Percentiles rank a stretch among this genome's conserved stretches.
These are phyloP conservation scores for Cyclotella sp. DNA, from an alignment of 108 stramenopile species.

Conservation along the genomic window DNA sequence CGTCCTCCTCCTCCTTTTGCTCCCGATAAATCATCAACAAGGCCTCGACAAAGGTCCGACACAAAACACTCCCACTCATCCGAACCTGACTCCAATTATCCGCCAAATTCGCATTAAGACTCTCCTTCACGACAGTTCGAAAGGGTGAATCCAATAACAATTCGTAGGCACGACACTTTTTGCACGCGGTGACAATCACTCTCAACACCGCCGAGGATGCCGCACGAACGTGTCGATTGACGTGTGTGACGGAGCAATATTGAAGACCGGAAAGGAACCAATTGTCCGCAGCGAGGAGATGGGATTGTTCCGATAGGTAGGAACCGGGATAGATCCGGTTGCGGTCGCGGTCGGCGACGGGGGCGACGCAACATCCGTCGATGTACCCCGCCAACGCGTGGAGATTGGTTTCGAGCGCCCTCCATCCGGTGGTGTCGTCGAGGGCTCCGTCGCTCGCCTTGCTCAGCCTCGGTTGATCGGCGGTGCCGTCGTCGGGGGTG, in stretches of 20 bases:
- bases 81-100: conserved; percentile 99
- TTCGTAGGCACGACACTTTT: conserved; percentile 1
- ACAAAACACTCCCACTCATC: conserved; percentile 92
- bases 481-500: not conserved
- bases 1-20: conserved; percentile 20
- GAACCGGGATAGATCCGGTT: conserved; percentile 1
- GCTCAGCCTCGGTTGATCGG: not conserved
- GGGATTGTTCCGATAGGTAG: conserved; percentile 36
- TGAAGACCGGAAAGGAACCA: conserved; percentile 56
- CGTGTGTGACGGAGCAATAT: conserved; percentile 75
- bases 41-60: conserved; percentile 79
- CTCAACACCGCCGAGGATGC: conserved; percentile 90
- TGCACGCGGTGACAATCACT: conserved; percentile 52
- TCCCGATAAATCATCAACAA: conserved; percentile 48
- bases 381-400: conserved; percentile 88
- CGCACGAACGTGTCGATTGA: conserved; percentile 96
- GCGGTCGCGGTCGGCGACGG: conserved; percentile 7
- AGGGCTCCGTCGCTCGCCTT: conserved; percentile 81
- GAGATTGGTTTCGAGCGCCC: conserved; percentile 94
- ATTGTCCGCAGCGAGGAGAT: conserved; percentile 17
- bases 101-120: conserved; percentile 62
- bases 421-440: conserved; percentile 99
- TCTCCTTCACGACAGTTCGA: conserved; percentile 44
- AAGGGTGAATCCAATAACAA: conserved; percentile 44
- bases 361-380: conserved; percentile 55